Percentiles rank a stretch among this genome's conserved stretches.
phyloP scores from a whole-genome alignment of 2,329 filamentous ascomycete genomes.

The Aquanectria penicillioides region DNA sequence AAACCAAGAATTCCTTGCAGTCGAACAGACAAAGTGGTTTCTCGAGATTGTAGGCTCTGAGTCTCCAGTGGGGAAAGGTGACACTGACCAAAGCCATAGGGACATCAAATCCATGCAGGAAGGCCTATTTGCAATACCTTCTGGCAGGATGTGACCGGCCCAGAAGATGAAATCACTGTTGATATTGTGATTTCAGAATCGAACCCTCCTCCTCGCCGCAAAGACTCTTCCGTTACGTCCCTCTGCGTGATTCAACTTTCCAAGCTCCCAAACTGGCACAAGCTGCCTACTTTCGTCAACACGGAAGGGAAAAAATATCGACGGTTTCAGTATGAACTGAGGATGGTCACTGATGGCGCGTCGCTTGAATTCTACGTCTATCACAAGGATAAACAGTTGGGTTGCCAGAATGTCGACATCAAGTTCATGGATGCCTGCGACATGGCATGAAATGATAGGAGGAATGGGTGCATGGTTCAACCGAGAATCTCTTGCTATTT shows the following conservation, averaged over 20 bases:
- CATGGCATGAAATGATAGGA: too few species aligned
- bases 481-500: too few species aligned
- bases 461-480: too few species aligned
- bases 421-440: slow-evolving; percentile 27
- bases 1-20: slow-evolving; percentile 24
- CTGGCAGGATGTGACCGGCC: slow-evolving; percentile 16
- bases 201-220: slow-evolving; percentile 11
- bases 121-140: slow-evolving; percentile 16
- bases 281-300: slow-evolving; percentile 31
- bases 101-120: slow-evolving; percentile 25
- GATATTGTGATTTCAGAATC: slow-evolving; percentile 26
- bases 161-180: slow-evolving; percentile 5
- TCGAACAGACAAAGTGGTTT: slow-evolving; percentile 46
- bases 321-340: slow-evolving; percentile 32
- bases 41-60: slow-evolving; percentile 30
- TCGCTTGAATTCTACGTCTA: slow-evolving; percentile 39
- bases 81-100: slow-evolving; percentile 10
- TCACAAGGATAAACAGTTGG: slow-evolving; percentile 32
- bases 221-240: slow-evolving; percentile 18
- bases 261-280: slow-evolving; percentile 17
- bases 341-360: slow-evolving; percentile 37
- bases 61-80: neutral
- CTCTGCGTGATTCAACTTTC: slow-evolving; percentile 34
- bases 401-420: slow-evolving; percentile 32
- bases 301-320: slow-evolving; percentile 17